phyloP scores from a whole-genome alignment of 768 basidiomycete species.

The Mycena sanguinolenta region DNA sequence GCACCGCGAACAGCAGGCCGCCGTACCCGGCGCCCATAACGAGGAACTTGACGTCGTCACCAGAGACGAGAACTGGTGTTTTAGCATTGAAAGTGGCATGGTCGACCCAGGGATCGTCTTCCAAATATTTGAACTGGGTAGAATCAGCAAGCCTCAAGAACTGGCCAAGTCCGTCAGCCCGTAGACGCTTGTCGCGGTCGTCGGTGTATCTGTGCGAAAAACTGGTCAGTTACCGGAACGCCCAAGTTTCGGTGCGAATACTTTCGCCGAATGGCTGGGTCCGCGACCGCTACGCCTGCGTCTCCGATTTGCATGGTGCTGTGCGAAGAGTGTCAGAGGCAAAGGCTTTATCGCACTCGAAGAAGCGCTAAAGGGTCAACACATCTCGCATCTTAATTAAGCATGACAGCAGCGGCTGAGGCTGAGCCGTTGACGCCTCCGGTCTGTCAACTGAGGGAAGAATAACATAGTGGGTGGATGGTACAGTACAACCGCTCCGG shows the following conservation, averaged over 20 bases:
- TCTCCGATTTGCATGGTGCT: neutral
- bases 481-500: too few species aligned
- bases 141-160: conserved; percentile 25
- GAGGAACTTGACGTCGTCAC: conserved; percentile 21
- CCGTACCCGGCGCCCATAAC: conserved; percentile 26
- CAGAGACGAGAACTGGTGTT: conserved; percentile 18
- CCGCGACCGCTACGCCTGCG: neutral
- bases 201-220: conserved; percentile 21
- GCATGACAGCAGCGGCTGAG: too few species aligned
- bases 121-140: conserved; percentile 15
- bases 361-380: too few species aligned
- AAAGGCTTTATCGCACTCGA: too few species aligned
- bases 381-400: too few species aligned
- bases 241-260: neutral
- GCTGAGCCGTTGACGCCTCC: too few species aligned
- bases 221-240: too few species aligned
- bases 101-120: conserved; percentile 30
- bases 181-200: conserved; percentile 34
- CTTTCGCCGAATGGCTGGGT: neutral
- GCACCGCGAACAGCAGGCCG: conserved; percentile 26
- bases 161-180: conserved; percentile 25
- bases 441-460: too few species aligned
- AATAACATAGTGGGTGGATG: too few species aligned
- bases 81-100: conserved; percentile 25
- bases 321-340: neutral